A percentile compares a stretch with the other conserved stretches of the same genome.
Conservation (phyloP, 208 protist species). For the Trypanosoma avium region DNA sequence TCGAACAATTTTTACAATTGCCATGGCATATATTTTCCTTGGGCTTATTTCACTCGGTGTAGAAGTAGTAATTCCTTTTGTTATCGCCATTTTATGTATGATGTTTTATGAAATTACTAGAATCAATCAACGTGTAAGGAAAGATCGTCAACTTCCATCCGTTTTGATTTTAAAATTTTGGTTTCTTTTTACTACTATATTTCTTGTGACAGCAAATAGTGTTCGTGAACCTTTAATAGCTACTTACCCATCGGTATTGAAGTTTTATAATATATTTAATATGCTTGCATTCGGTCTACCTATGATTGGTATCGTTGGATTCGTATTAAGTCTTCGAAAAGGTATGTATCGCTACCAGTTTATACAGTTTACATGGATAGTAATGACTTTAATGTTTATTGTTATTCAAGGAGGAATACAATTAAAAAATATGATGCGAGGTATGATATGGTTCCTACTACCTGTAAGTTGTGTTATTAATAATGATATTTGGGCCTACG, state of each 20-base stretch:
- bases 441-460: conserved; percentile 93
- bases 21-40: conserved; percentile 89
- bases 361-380: conserved; percentile 87
- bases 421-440: conserved; percentile 84
- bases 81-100: conserved; percentile 61
- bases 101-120: conserved; percentile 91
- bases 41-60: conserved; percentile 73
- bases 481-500: conserved; percentile 93
- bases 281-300: conserved; percentile 65
- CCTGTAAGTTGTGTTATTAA: conserved; percentile 87
- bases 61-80: conserved; percentile 59
- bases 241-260: conserved; percentile 51
- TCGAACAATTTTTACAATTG: conserved; percentile 77
- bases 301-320: conserved; percentile 83
- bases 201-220: conserved; percentile 40
- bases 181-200: conserved; percentile 57
- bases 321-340: conserved; percentile 83
- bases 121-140: conserved; percentile 76
- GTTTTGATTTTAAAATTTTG: conserved; percentile 80
- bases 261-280: conserved; percentile 49
- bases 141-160: conserved; percentile 76
- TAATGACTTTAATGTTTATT: conserved; percentile 83
- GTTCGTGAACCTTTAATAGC: conserved; percentile 58
- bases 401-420: conserved; percentile 60
- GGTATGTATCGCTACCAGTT: conserved; percentile 93